phyloP scores from a whole-genome alignment of 2,329 filamentous ascomycete species.

The Ceratocystis eucalypticola region DNA sequence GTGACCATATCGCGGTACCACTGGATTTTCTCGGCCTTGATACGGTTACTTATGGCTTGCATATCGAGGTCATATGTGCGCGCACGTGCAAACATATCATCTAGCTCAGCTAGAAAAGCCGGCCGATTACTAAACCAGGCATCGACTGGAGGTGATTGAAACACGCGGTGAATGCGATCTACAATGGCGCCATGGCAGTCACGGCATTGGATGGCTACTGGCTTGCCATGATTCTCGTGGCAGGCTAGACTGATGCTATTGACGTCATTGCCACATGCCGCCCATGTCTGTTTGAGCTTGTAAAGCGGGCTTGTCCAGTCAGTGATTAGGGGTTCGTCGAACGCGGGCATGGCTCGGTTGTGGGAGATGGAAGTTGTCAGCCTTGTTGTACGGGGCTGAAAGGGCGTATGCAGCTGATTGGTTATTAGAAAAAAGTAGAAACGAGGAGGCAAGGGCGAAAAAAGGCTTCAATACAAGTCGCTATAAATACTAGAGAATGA shows the following conservation, averaged over 20 bases:
- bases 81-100: constrained; percentile 36
- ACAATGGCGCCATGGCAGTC: constrained; percentile 37
- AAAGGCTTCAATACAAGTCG: too few species aligned
- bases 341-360: background rate
- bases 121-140: constrained; percentile 39
- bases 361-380: background rate
- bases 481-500: too few species aligned
- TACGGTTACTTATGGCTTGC: constrained; percentile 35
- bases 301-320: constrained; percentile 20
- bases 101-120: constrained; percentile 38
- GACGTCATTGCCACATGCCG: constrained; percentile 31
- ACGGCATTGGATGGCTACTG: constrained; percentile 33
- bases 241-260: constrained; percentile 33
- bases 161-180: constrained; percentile 31
- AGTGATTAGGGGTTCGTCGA: constrained; percentile 15
- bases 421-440: too few species aligned
- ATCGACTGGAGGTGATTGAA: constrained; percentile 17
- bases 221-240: constrained; percentile 31
- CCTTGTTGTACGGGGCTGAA: constrained; percentile 6
- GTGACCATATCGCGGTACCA: constrained; percentile 38
- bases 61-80: constrained; percentile 33
- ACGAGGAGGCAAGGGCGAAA: too few species aligned
- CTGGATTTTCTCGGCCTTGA: constrained; percentile 38
- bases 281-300: constrained; percentile 16
- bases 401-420: too few species aligned